These are phyloP conservation scores for Peronospora farinosa DNA, from an alignment of 352 stramenopile species.

Conservation along the genomic window DNA sequence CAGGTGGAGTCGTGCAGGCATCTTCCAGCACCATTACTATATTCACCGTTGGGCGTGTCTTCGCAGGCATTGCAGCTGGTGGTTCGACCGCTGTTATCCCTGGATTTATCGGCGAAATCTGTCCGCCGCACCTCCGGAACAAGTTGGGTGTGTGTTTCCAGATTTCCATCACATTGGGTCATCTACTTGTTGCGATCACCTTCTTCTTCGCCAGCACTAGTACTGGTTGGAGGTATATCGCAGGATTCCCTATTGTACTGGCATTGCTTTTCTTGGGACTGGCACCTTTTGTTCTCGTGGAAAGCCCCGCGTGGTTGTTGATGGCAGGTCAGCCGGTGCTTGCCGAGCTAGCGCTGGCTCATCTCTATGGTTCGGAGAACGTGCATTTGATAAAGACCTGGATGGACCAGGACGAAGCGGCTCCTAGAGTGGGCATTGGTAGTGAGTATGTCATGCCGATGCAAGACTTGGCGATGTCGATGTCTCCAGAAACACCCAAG, in stretches of 20 bases:
- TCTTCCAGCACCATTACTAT: constrained; percentile 19
- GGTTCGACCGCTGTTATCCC: constrained; percentile 31
- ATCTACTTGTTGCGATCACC: constrained; percentile 37
- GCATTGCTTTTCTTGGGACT: constrained; percentile 31
- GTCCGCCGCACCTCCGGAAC: constrained; percentile 33
- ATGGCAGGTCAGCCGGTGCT: constrained; percentile 18
- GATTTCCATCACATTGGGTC: constrained; percentile 40
- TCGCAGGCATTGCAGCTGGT: constrained; percentile 44
- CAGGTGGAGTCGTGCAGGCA: constrained; percentile 30
- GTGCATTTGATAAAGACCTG: constrained; percentile 28
- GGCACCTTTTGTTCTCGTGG: constrained; percentile 37
- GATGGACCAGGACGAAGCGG: constrained; percentile 30
- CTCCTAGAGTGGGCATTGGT: constrained; percentile 15
- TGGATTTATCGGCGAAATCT: constrained; percentile 47
- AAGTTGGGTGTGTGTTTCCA: constrained; percentile 39
- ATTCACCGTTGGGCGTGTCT: constrained; percentile 37
- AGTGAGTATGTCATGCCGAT: constrained; percentile 23
- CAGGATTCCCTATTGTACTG: constrained; percentile 35
- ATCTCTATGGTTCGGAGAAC: constrained; percentile 32
- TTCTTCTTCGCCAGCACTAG: constrained; percentile 49
- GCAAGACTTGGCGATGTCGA: constrained; percentile 23
- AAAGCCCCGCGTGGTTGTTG: constrained; percentile 46
- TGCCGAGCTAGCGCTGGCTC: constrained; percentile 25
- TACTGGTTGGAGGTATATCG: constrained; percentile 49
- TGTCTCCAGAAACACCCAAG: constrained; percentile 26